Evolutionary conservation across 805 yeast species (phyloP), one percentile per base, ranked within the genome.

Genomic region (Teunomyces stri): DNA sequence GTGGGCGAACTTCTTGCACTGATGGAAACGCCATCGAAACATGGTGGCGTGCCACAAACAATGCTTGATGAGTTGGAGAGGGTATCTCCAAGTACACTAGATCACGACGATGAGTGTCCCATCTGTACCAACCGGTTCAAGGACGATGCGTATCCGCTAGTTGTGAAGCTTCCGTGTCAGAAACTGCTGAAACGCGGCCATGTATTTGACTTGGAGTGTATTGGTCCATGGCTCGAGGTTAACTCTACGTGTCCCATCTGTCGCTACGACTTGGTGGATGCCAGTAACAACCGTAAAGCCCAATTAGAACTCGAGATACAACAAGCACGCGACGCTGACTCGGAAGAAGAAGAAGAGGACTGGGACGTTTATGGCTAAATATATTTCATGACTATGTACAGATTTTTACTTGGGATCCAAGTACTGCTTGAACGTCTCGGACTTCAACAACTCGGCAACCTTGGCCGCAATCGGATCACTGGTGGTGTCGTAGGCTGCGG

Each of bases 241-340:
- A 81, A 85, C 55, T 70, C 78, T 1, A 85, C 89, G 0, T 91
- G 98, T 60, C 98, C 98, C 0, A 65, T 92, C 57, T 92, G 97
- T 61, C 74, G 98, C 53, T 81, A 78, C 50, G 84, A 89, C 58
- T 80, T 91, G 21, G 62, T 79, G 16, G 78, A 61, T 4, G 60
- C 58, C 20, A 53, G 55, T 40, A 58, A 60, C 36, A 50, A 74
- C 15, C 58, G 55, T 47, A 61, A 64, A 45, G 59, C 59, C 11
- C 27, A 25, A 49, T 55, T 73, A 13, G 69, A 64, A 28, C 63
- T 62, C 46, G 76, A 71, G 52, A 57, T 70, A 9, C 51, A 59
- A 39, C 51, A 58, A 22, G 66, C 68, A 1, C 44, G 79, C 69
- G 70, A 79, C 69, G 62, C 66, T 55, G 61, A 69, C 56, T 79